phyloP scores from a whole-genome alignment of 192 early-diverging fungal species.

The Rhizophlyctis rosea region DNA sequence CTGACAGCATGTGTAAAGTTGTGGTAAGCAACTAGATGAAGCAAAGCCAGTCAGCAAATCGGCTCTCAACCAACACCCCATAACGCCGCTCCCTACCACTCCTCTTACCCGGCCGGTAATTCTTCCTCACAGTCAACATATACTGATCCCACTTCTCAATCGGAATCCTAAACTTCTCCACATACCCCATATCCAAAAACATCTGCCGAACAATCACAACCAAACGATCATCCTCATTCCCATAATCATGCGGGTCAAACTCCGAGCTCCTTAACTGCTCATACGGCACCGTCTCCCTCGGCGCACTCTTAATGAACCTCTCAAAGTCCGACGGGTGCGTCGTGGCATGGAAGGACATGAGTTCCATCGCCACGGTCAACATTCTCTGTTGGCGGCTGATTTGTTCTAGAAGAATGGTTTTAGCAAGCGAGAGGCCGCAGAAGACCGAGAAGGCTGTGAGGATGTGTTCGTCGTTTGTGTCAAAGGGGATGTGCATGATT shows the following conservation, averaged over 20 bases:
- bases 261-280: slow-evolving; percentile 12
- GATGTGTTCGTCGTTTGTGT: slow-evolving; percentile 24
- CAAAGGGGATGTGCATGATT: slow-evolving; percentile 25
- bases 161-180: slow-evolving; percentile 25
- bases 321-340: slow-evolving; percentile 23
- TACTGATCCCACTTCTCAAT: slow-evolving; percentile 34
- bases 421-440: slow-evolving; percentile 41
- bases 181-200: slow-evolving; percentile 34
- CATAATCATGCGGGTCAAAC: slow-evolving; percentile 34
- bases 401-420: slow-evolving; percentile 33
- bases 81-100: too few species aligned
- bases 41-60: too few species aligned
- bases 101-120: too few species aligned
- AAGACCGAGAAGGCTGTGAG: slow-evolving; percentile 41
- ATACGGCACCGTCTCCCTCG: not conserved
- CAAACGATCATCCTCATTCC: slow-evolving; percentile 29
- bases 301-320: slow-evolving; percentile 11
- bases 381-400: slow-evolving; percentile 24
- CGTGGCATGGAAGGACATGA: slow-evolving; percentile 45
- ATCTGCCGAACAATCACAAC: slow-evolving; percentile 32
- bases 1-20: slow-evolving; percentile 47
- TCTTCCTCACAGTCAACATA: slow-evolving; percentile 41
- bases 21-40: slow-evolving; percentile 43
- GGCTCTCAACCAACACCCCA: too few species aligned
- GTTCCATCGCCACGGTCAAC: slow-evolving; percentile 37